Conservation (phyloP, 345 rosid species). For the Syzygium oleosum region DNA sequence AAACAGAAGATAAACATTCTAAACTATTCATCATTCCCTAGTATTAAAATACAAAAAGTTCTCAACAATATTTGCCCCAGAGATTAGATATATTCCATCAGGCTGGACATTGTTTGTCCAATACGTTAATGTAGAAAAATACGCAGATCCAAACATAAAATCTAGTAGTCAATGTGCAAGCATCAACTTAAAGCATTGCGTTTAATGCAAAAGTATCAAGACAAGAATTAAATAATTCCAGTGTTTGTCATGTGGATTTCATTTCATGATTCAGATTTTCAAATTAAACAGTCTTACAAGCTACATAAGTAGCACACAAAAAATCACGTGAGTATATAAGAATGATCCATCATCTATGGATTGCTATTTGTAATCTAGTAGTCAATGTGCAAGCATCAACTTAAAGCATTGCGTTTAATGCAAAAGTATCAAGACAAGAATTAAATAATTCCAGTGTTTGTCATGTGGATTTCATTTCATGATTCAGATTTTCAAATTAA, state of each 20-base stretch:
- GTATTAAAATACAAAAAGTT: neutral
- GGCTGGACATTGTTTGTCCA: neutral
- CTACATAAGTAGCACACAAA: neutral
- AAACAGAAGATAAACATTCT: neutral
- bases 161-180: neutral
- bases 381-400: neutral
- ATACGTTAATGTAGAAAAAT: neutral
- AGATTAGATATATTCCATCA: neutral
- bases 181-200: neutral
- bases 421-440: neutral
- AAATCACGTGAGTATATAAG: neutral
- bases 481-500: neutral
- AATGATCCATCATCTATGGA: too few species aligned
- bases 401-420: neutral
- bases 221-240: neutral
- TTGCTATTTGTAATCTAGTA: neutral
- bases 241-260: neutral
- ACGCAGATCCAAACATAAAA: neutral
- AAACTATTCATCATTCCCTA: neutral
- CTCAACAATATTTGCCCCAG: neutral
- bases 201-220: neutral
- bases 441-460: neutral
- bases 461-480: neutral
- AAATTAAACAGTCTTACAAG: neutral
- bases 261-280: neutral